Base-by-base conservation (phyloP, 2,329 filamentous ascomycete species). In the Aspergillus tubingensis region DNA sequence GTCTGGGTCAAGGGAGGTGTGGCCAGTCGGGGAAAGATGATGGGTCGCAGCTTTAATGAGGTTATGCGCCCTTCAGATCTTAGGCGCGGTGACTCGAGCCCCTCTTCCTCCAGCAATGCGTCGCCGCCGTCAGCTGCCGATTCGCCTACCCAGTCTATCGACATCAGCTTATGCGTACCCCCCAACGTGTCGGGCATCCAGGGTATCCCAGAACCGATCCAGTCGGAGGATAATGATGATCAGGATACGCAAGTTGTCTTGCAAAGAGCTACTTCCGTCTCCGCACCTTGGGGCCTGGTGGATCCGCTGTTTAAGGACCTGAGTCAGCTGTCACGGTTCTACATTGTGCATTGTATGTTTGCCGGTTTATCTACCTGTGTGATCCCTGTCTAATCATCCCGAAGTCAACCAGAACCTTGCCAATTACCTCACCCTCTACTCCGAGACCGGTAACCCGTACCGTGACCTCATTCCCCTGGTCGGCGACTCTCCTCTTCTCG, bases 41-140 rank as follows among this genome's bases (percentile, higher is more conserved):
- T 83, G 79, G 82, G 82, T n/a, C 79, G 79, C 67, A 79, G 79
- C 23, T 83, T 80, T 65, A 76, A 79, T 58, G 79, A 81, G 59
- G 65, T 70, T 43, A 69, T 65, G 61, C 21, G 44, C n/a, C 19
- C 58, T 11, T 32, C 47, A 13, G 48, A 63, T 56, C 30, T 7
- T 23, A 30, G 44, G 54, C 25, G 47, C 6, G 36, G 41, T 17
- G 36, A 39, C 27, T 30, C 51, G 19, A 47, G 27, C 38, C 30
- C 52, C 39, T 36, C 32, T 36, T 44, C 38, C 19, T 30, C 39
- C 23, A 49, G 47, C 23, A 49, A 49, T 17, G 23, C 47, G 23
- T 49, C 47, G 47, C 47, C 47, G 6, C 44, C 23, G n/a, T 39
- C 39, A 19, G 50, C 52, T 39, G 15, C 27, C 30, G 60, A 51